phyloP scores from a whole-genome alignment of 1,139 yeast genomes.

The Nakaseomyces kungkrabaensis region DNA sequence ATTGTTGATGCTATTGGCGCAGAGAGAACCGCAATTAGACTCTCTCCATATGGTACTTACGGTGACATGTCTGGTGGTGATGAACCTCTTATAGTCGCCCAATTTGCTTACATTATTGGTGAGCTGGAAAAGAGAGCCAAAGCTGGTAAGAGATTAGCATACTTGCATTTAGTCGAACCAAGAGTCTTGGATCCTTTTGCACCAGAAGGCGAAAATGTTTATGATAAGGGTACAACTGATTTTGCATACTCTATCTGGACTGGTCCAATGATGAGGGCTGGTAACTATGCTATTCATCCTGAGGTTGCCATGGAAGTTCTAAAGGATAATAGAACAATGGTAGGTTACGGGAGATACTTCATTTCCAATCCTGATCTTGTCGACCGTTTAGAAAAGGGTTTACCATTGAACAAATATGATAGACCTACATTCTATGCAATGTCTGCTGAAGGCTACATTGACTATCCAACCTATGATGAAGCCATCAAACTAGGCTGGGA shows the following conservation, averaged over 20 bases:
- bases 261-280: slow-evolving; percentile 34
- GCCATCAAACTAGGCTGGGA: slow-evolving; percentile 3
- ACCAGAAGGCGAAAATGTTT: slow-evolving; percentile 9
- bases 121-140: slow-evolving; percentile 28
- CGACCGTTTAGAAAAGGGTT: slow-evolving; percentile 32
- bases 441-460: slow-evolving; percentile 30
- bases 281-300: slow-evolving; percentile 27
- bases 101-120: slow-evolving; percentile 26
- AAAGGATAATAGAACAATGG: slow-evolving; percentile 32
- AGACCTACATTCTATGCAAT: slow-evolving; percentile 30
- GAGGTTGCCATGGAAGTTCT: slow-evolving; percentile 23
- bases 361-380: slow-evolving; percentile 44
- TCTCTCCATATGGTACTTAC: slow-evolving; percentile 31
- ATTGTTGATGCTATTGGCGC: slow-evolving; percentile 24
- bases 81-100: slow-evolving; percentile 23
- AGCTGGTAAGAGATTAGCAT: slow-evolving; percentile 35
- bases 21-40: slow-evolving; percentile 26
- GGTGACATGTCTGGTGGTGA: slow-evolving; percentile 30
- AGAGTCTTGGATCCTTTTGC: slow-evolving; percentile 19
- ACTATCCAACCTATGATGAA: slow-evolving; percentile 18
- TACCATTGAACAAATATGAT: slow-evolving; percentile 12
- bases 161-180: slow-evolving; percentile 41
- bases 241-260: slow-evolving; percentile 31
- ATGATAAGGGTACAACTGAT: slow-evolving; percentile 15
- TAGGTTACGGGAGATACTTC: slow-evolving; percentile 40